Evolutionary conservation across 2,329 filamentous ascomycete species (phyloP).

Genomic region (Monosporascus sp.): DNA sequence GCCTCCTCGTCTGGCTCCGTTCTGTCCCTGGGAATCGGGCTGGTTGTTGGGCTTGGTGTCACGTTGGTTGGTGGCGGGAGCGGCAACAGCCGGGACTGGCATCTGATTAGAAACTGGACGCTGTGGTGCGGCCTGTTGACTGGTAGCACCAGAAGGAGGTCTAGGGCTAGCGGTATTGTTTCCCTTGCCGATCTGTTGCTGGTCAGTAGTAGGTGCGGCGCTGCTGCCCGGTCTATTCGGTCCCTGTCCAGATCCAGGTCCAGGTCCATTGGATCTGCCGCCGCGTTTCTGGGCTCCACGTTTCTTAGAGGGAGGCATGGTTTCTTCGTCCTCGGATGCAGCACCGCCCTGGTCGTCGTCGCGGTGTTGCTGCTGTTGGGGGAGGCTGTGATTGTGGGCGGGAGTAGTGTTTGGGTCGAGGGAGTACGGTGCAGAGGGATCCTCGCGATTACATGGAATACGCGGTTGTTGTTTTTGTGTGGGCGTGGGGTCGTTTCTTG

Average conservation of each 20-base stretch:
- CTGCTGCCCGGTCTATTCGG: constrained; percentile 1
- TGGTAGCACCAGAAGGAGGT: constrained; percentile 1
- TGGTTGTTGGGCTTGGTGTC: constrained; percentile 18
- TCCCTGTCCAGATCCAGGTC: constrained; percentile 3
- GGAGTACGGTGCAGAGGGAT: background rate
- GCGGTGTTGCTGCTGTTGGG: constrained; percentile 1
- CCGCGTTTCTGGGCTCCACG: constrained; percentile 24
- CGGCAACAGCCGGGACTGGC: constrained; percentile 11
- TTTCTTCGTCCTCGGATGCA: constrained; percentile 1
- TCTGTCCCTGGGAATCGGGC: constrained; percentile 11
- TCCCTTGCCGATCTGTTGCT: constrained; percentile 14
- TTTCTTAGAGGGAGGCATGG: constrained; percentile 22
- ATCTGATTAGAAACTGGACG: constrained; percentile 4
- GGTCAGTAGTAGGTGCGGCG: constrained; percentile 7
- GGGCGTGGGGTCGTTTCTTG: constrained; percentile 7
- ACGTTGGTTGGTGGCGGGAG: constrained; percentile 12
- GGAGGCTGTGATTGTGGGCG: background rate
- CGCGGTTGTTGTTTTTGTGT: constrained; percentile 1
- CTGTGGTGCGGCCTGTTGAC: background rate
- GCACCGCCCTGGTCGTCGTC: background rate
- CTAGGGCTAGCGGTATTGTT: constrained; percentile 4
- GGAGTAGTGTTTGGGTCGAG: background rate
- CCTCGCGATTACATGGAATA: background rate
- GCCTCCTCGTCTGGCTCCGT: constrained; percentile 11
- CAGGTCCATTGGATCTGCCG: constrained; percentile 12